Percentiles rank a stretch among this genome's conserved stretches.
These are phyloP conservation scores for Eimeria brunetti DNA, from an alignment of 169 alveolate genomes.

Conservation along the genomic window DNA sequence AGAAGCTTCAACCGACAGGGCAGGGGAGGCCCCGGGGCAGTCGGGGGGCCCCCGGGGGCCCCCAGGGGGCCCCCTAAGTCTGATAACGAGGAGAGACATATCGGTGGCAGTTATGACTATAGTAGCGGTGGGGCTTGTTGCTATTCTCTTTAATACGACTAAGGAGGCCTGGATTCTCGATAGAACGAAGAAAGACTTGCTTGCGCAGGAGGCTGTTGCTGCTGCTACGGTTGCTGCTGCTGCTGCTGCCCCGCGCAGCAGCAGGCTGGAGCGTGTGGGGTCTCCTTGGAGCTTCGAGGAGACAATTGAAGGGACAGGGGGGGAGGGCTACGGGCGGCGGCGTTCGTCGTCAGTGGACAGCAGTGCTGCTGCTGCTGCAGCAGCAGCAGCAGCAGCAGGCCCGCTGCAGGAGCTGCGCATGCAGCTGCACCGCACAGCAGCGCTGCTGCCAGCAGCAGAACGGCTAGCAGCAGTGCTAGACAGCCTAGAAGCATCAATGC, in stretches of 20 bases:
- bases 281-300: neutral
- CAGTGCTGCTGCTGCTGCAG: neutral
- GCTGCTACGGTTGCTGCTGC: neutral
- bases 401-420: neutral
- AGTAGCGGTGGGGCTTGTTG: neutral
- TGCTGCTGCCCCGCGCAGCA: neutral
- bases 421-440: constrained; percentile 21
- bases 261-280: neutral
- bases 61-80: neutral
- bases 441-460: constrained; percentile 33
- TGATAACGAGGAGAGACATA: neutral
- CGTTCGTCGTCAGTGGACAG: neutral
- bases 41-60: neutral
- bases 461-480: constrained; percentile 13
- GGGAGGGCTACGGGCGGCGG: neutral
- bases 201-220: neutral
- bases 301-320: neutral
- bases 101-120: neutral
- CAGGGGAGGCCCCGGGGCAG: neutral
- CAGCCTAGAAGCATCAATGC: neutral
- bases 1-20: neutral
- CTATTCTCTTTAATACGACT: neutral
- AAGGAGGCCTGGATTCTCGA: neutral
- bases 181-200: neutral
- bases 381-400: neutral